phyloP scores from a whole-genome alignment of 805 yeast genomes.

The Schizosaccharomyces japonicus region DNA sequence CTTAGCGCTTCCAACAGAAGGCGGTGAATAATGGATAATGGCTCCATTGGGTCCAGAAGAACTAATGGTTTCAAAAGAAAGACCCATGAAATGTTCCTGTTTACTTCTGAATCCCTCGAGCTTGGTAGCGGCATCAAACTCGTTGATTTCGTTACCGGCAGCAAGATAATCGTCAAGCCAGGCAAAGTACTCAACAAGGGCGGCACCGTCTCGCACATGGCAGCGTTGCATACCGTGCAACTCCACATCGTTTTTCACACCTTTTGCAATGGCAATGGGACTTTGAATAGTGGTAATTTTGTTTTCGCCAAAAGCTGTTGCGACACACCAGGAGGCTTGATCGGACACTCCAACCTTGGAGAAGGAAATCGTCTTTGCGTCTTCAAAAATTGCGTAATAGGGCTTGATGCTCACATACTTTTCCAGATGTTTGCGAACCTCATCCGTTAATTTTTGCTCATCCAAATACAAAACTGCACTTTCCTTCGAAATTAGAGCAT shows the following conservation, averaged over 20 bases:
- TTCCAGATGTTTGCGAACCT: conserved; percentile 20
- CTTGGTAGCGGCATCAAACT: conserved; percentile 33
- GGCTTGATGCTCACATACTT: conserved; percentile 24
- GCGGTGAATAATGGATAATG: conserved; percentile 51
- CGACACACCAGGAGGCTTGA: conserved; percentile 44
- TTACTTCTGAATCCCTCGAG: conserved; percentile 22
- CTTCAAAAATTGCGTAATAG: conserved; percentile 11
- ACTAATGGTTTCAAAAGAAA: conserved; percentile 51
- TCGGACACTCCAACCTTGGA: conserved; percentile 27
- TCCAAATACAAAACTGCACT: conserved; percentile 32
- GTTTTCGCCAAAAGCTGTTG: conserved; percentile 25
- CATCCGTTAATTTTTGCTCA: conserved; percentile 20
- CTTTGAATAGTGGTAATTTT: conserved; percentile 24
- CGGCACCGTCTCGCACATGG: conserved; percentile 65
- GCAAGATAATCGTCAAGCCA: conserved; percentile 52
- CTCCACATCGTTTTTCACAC: conserved; percentile 53
- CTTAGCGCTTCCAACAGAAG: conserved; percentile 26
- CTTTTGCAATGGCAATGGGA: conserved; percentile 44
- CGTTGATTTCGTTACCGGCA: conserved; percentile 23
- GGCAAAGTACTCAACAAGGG: conserved; percentile 46
- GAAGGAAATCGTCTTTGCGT: conserved; percentile 1
- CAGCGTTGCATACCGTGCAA: conserved; percentile 46
- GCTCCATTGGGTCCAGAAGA: conserved; percentile 60
- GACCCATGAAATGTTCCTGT: conserved; percentile 25
- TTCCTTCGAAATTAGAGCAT: conserved; percentile 24